These are phyloP conservation scores for Phaeodactylum tricornutum DNA, from an alignment of 108 stramenopile species.

Conservation along the genomic window DNA sequence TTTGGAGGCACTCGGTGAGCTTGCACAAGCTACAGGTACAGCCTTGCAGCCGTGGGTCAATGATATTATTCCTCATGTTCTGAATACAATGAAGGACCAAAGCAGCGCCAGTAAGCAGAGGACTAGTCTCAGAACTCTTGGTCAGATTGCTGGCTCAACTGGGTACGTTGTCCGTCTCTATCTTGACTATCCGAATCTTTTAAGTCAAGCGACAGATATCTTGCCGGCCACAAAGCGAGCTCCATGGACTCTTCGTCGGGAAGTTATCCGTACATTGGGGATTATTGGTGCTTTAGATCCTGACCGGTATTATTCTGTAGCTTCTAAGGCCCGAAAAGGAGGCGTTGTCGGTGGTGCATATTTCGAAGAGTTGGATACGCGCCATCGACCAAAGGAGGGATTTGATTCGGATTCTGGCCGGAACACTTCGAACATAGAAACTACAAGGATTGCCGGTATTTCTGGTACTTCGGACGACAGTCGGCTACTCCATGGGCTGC, in stretches of 20 bases:
- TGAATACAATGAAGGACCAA: constrained; percentile 84
- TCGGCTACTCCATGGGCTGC: no score
- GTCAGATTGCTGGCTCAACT: constrained; percentile 84
- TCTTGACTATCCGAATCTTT: constrained; percentile 82
- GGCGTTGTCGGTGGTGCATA: constrained; percentile 78
- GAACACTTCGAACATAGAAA: neutral
- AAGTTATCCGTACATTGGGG: constrained; percentile 89
- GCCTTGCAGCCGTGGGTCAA: constrained; percentile 79
- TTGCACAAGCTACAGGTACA: constrained; percentile 67
- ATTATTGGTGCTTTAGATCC: constrained; percentile 95
- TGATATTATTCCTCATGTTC: constrained; percentile 76
- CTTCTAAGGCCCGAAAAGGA: constrained; percentile 55
- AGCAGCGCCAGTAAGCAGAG: constrained; percentile 78
- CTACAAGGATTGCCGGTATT: neutral
- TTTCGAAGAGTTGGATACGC: constrained; percentile 42
- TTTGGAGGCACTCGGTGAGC: constrained; percentile 86
- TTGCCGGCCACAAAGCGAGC: constrained; percentile 67
- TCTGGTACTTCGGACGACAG: no score
- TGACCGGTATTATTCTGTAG: constrained; percentile 52
- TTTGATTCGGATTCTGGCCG: constrained; percentile 2
- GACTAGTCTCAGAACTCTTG: constrained; percentile 82
- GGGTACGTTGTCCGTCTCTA: constrained; percentile 89
- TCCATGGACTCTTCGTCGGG: constrained; percentile 84
- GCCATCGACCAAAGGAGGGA: constrained; percentile 7
- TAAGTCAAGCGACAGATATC: constrained; percentile 72